phyloP scores from a whole-genome alignment of 257 asterid genomes.

The Solanum microdontum region DNA sequence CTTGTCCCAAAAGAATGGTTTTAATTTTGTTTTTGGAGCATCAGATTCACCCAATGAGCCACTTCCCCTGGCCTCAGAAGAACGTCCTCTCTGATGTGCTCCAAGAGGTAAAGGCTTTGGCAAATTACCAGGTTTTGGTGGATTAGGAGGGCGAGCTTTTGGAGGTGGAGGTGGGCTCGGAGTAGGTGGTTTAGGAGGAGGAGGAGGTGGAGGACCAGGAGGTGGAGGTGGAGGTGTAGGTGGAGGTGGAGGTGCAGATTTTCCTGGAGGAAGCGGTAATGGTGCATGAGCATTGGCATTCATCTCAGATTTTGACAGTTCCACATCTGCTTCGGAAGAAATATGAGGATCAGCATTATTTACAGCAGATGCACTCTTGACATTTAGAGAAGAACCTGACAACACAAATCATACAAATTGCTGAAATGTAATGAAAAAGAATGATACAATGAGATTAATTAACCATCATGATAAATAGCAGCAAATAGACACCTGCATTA shows the following conservation, averaged over 20 bases:
- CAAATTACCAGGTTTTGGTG: slow-evolving; percentile 33
- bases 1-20: slow-evolving; percentile 98
- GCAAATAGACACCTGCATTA: slow-evolving; percentile 31
- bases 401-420: background rate
- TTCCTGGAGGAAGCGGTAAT: slow-evolving; percentile 77
- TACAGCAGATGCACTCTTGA: slow-evolving; percentile 16
- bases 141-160: slow-evolving; percentile 55
- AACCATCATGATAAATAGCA: slow-evolving; percentile 21
- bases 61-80: slow-evolving; percentile 27
- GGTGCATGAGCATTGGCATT: slow-evolving; percentile 7
- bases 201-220: slow-evolving; percentile 35
- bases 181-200: slow-evolving; percentile 55
- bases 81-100: slow-evolving; percentile 25
- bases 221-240: background rate
- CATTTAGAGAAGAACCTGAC: slow-evolving; percentile 38
- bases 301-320: slow-evolving; percentile 5
- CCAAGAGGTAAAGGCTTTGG: slow-evolving; percentile 43
- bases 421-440: slow-evolving; percentile 5
- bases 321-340: slow-evolving; percentile 12
- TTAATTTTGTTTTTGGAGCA: slow-evolving; percentile 75
- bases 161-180: slow-evolving; percentile 91
- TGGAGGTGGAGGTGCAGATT: slow-evolving; percentile 26
- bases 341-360: slow-evolving; percentile 3
- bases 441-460: background rate
- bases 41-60: slow-evolving; percentile 35